Evolutionary conservation across 345 rosid genomes (phyloP).

Genomic region (Citrus inodora): DNA sequence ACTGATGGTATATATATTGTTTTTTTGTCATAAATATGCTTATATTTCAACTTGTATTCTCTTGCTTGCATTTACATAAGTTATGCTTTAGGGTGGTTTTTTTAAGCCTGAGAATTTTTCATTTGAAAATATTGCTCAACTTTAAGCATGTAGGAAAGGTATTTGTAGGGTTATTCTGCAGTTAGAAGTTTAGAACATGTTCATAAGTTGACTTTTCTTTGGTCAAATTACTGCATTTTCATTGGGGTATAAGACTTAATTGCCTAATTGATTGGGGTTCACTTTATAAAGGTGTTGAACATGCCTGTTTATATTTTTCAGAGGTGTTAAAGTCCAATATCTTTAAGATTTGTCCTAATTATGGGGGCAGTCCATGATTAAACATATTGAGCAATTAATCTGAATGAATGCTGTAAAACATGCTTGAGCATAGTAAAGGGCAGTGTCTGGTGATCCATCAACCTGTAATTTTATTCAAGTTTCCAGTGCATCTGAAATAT

Average conservation of each 20-base stretch:
- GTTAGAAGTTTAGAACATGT: background rate
- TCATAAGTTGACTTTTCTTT: background rate
- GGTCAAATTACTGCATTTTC: background rate
- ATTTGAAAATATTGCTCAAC: background rate
- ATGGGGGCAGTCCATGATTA: background rate
- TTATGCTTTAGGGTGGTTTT: background rate
- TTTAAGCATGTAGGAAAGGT: background rate
- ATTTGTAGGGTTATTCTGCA: background rate
- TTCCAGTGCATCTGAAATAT: background rate
- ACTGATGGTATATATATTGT: slow-evolving; percentile 34
- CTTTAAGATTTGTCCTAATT: background rate
- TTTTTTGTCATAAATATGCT: background rate
- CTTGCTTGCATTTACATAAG: background rate
- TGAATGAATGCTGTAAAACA: background rate
- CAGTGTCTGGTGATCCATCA: background rate
- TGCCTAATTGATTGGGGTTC: background rate
- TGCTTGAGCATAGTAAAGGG: background rate
- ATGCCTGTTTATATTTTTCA: background rate
- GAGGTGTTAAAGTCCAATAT: background rate
- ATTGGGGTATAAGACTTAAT: background rate
- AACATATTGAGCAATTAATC: background rate
- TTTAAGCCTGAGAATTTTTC: background rate
- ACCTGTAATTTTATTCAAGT: background rate
- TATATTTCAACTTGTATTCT: background rate
- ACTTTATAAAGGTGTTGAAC: background rate